phyloP scores from a whole-genome alignment of 306 rosid species.

The Pyrus pyrifolia region DNA sequence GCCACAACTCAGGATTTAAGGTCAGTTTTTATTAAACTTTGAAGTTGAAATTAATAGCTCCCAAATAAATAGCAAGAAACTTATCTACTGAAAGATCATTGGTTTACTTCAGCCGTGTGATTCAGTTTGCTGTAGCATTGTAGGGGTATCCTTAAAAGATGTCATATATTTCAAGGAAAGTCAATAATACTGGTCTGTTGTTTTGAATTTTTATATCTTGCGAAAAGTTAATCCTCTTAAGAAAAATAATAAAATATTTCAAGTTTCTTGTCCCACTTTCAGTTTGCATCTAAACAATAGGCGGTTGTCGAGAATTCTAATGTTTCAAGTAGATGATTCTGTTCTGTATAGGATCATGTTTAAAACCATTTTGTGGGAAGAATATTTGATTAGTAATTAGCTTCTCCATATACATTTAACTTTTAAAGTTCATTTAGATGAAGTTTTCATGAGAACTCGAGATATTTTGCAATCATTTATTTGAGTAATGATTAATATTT shows the following conservation, averaged over 20 bases:
- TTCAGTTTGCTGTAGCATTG: neutral
- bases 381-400: neutral
- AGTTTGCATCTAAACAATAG: neutral
- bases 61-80: no score
- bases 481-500: neutral
- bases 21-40: constrained; percentile 33
- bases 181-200: neutral
- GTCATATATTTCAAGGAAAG: neutral
- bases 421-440: neutral
- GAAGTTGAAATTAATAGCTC: neutral
- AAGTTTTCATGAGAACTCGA: neutral
- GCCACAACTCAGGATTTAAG: constrained; percentile 79
- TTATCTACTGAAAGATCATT: neutral
- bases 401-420: neutral
- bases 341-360: neutral
- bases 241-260: neutral
- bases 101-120: neutral
- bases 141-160: neutral
- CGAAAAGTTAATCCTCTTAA: neutral
- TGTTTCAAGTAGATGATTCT: neutral
- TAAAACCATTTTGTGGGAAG: neutral
- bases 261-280: neutral
- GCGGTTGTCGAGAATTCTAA: neutral
- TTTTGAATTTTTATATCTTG: neutral
- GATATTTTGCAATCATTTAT: neutral